Percentiles rank a stretch among this genome's conserved stretches.
Conservation (phyloP, 2,329 filamentous ascomycete genomes). For the Balansia obtecta region DNA sequence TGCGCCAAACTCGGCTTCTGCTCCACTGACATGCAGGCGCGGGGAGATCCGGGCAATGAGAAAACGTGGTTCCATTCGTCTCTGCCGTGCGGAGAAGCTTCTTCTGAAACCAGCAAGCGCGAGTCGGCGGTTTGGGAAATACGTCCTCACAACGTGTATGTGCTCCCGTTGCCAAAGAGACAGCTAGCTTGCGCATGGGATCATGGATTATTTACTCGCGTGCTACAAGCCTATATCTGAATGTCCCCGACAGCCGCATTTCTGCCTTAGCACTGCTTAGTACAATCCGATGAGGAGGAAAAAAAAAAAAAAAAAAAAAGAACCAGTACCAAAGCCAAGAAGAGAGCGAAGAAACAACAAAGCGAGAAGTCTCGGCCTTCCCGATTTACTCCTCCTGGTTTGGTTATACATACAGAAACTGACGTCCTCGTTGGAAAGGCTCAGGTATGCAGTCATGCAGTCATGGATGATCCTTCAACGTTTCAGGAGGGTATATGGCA, state of each 20-base stretch:
- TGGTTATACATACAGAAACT: not conserved
- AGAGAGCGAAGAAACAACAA: too few species aligned
- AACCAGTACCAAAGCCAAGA: not conserved
- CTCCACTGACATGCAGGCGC: not conserved
- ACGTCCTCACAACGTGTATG: not conserved
- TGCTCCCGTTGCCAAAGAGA: not conserved
- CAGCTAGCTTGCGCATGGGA: too few species aligned
- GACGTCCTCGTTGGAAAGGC: not conserved
- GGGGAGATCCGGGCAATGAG: not conserved
- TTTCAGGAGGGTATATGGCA: not conserved
- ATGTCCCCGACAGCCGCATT: not conserved
- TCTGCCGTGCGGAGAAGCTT: not conserved
- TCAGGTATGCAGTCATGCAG: not conserved
- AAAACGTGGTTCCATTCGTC: not conserved
- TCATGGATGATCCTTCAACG: not conserved
- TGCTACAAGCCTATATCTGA: not conserved
- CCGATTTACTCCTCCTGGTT: too few species aligned
- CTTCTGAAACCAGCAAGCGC: too few species aligned
- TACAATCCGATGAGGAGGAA: not conserved
- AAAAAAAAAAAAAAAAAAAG: not conserved
- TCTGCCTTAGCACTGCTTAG: not conserved
- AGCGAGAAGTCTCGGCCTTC: too few species aligned
- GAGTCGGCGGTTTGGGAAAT: too few species aligned
- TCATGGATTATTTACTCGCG: too few species aligned
- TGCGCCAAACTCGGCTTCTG: not conserved